Evolutionary conservation across 495 filamentous ascomycete genomes (phyloP).

Genomic region (Sordaria brevicollis): DNA sequence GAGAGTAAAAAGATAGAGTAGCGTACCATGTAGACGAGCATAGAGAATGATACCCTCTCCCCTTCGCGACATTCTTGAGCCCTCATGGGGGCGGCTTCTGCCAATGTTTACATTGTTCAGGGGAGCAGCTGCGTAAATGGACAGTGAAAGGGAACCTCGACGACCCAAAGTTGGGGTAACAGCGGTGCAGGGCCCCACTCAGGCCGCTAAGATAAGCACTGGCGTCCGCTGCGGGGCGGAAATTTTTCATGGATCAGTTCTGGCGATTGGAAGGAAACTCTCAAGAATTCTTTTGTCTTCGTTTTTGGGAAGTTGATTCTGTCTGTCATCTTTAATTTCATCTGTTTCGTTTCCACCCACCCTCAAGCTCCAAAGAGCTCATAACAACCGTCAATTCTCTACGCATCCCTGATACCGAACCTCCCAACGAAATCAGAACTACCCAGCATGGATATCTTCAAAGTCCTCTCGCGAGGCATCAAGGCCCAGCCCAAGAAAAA

Average conservation of each 20-base stretch:
- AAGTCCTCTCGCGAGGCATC: constrained; percentile 54
- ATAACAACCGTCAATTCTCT: background rate
- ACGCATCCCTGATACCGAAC: background rate
- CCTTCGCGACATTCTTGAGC: background rate
- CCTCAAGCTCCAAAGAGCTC: background rate
- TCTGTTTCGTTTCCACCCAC: background rate
- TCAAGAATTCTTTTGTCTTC: background rate
- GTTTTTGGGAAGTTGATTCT: background rate
- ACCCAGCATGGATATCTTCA: constrained; percentile 51
- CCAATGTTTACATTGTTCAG: background rate
- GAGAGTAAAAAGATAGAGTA: background rate
- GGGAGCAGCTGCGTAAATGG: background rate
- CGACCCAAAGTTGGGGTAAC: background rate
- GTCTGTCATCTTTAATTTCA: background rate
- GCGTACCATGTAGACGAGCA: background rate
- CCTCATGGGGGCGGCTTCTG: background rate
- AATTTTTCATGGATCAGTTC: background rate
- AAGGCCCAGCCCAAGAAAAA: constrained; percentile 29
- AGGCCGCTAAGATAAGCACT: background rate
- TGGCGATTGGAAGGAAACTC: background rate
- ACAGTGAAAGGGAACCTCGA: background rate
- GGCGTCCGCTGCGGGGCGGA: background rate
- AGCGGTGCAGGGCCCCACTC: background rate
- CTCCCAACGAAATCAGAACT: background rate
- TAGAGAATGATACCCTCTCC: background rate